These are phyloP conservation scores for Apiotrichum laibachii DNA, from an alignment of 1,284 basidiomycete genomes.

Conservation along the genomic window DNA sequence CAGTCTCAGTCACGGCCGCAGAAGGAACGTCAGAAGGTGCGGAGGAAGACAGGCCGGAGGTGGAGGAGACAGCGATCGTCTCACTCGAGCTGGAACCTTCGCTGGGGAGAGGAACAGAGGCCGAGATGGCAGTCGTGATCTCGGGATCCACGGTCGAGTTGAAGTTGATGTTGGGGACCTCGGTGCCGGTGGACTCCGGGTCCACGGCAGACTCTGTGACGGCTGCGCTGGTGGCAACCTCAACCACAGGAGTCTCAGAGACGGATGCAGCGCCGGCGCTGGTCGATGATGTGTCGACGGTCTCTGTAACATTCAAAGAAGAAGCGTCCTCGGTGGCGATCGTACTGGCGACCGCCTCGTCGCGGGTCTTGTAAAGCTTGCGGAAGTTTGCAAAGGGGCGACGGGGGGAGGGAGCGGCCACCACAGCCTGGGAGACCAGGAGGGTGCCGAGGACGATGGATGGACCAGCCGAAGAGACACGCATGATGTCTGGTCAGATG, in stretches of 20 bases:
- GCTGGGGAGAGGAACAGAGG: background rate
- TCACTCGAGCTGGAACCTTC: background rate
- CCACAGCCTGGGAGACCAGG: constrained; percentile 27
- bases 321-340: background rate
- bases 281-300: constrained; percentile 4
- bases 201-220: background rate
- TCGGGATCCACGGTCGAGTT: background rate
- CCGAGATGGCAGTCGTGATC: background rate
- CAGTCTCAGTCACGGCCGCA: background rate
- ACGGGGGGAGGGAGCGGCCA: constrained; percentile 32
- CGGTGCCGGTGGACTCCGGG: constrained; percentile 3
- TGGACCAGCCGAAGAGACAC: constrained; percentile 22
- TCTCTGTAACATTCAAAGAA: constrained; percentile 1
- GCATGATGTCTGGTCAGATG: constrained; percentile 13
- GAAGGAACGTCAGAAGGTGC: background rate
- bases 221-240: no score
- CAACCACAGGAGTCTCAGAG: constrained; percentile 5
- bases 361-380: constrained; percentile 23
- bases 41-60: no score
- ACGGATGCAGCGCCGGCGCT: constrained; percentile 9
- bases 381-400: constrained; percentile 25
- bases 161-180: no score
- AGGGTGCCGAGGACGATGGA: constrained; percentile 36
- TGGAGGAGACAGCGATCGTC: no score
- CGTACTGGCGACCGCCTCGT: background rate